Evolutionary conservation across 164 flowering plant species (phyloP), one percentile per base, ranked within the genome.

Genomic region (Magnolia kwangsiensis): DNA sequence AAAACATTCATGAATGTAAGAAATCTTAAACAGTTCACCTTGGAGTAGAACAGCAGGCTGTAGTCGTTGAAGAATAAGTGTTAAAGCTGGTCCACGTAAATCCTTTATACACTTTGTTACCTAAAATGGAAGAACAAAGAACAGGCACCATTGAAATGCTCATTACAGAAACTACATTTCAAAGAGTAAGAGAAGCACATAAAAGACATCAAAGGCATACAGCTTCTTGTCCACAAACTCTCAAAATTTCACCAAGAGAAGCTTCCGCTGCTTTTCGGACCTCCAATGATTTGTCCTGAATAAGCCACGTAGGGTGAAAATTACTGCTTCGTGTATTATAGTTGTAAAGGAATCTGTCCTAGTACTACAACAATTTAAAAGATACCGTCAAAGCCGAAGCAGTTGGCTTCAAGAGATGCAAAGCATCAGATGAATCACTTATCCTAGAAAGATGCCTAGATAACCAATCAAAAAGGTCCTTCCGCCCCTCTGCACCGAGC

Each of bases 201-300:
- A 45, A 61, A 72, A 21, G 23, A 16, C 24, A 16, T 69, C n/a
- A 24, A 31, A 21, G 7, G 78, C 90, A 27, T 82, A 96, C 99
- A 59, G 80, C 74, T 80, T 96, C 99, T 51, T 78, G 96, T 51
- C 97, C 96, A 82, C 91, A 85, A 65, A 89, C 92, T 86, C 92
- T 90, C 78, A 96, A 45, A 69, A 96, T 86, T 83, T 94, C 99
- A 75, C 76, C 78, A 72, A 96, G 78, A 83, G 94, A 93, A 49
- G 88, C 83, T 85, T 96, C 99, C 21, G 99, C 97, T 68, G 99
- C 95, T 85, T 96, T 96, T 23, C 99, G 92, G 78, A 96, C 98
- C 84, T 96, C 99, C 10, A 94, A 86, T 50, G 98, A 93, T 85
- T 96, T 96, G 78, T 96, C 99, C 99, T 96, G 78, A 51, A 55